Percentiles rank a stretch among this genome's conserved stretches.
phyloP scores from a whole-genome alignment of 352 stramenopile species.

The Phytopythium aichiense region DNA sequence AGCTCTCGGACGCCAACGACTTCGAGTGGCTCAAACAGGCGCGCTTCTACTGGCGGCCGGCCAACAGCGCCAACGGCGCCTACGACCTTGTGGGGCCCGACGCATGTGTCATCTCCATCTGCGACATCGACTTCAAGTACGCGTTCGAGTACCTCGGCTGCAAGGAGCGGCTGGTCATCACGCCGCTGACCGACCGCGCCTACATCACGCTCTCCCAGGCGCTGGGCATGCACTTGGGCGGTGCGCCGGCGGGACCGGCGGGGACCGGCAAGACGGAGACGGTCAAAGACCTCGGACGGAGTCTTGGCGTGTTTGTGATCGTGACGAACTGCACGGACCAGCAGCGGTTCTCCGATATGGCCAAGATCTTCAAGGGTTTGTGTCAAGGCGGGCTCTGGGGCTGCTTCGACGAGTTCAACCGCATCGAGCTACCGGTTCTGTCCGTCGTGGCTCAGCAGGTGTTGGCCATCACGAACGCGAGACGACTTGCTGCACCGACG shows the following conservation, averaged over 20 bases:
- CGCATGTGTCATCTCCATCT: slow-evolving; percentile 93
- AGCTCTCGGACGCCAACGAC: slow-evolving; percentile 66
- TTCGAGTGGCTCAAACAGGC: slow-evolving; percentile 86
- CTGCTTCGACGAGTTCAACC: slow-evolving; percentile 89
- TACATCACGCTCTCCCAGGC: slow-evolving; percentile 91
- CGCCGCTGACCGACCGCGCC: slow-evolving; percentile 24
- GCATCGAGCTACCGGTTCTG: slow-evolving; percentile 89
- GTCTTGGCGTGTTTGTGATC: slow-evolving; percentile 89
- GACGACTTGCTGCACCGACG: slow-evolving; percentile 38
- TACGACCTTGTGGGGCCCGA: slow-evolving; percentile 89
- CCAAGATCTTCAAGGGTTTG: slow-evolving; percentile 91
- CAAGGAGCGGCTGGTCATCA: slow-evolving; percentile 84
- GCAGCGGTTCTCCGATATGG: slow-evolving; percentile 89
- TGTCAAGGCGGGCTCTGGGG: slow-evolving; percentile 90
- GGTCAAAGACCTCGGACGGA: slow-evolving; percentile 89
- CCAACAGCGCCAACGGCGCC: slow-evolving; percentile 24
- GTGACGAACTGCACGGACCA: slow-evolving; percentile 94
- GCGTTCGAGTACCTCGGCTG: slow-evolving; percentile 93
- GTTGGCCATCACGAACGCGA: slow-evolving; percentile 79
- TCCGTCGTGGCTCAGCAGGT: slow-evolving; percentile 93
- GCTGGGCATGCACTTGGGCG: slow-evolving; percentile 86
- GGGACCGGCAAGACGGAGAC: slow-evolving; percentile 37
- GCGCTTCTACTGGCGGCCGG: slow-evolving; percentile 65
- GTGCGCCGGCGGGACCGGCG: slow-evolving; percentile 74
- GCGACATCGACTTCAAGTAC: slow-evolving; percentile 90